These are phyloP conservation scores for Globisporangium barbulae DNA, from an alignment of 352 stramenopile genomes.

Conservation along the genomic window DNA sequence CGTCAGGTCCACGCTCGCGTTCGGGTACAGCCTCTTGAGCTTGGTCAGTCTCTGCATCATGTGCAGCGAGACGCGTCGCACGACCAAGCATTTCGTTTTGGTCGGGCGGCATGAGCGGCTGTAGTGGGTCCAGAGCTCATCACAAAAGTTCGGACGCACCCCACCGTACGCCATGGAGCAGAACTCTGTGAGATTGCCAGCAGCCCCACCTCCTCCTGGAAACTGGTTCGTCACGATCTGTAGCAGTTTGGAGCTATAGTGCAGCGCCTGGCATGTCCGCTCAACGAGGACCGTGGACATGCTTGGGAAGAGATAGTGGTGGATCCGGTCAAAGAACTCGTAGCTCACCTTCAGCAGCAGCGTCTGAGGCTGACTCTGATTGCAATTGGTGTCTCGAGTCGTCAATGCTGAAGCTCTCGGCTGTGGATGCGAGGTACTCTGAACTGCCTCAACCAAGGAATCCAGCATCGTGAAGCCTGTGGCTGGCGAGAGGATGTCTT, in stretches of 20 bases:
- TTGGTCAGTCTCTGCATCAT: neutral
- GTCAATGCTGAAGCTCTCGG: neutral
- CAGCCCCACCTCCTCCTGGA: too few species aligned
- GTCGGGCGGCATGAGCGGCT: neutral
- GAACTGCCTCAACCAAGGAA: neutral
- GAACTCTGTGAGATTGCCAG: neutral
- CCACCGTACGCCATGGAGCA: constrained; percentile 13
- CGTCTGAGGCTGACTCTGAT: neutral
- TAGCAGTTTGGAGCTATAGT: constrained; percentile 7
- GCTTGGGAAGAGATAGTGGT: constrained; percentile 13
- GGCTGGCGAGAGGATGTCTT: neutral
- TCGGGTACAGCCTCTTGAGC: constrained; percentile 2
- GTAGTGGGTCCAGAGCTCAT: constrained; percentile 13
- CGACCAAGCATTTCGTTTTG: neutral
- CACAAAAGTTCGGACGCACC: constrained; percentile 14
- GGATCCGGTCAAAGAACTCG: constrained; percentile 12
- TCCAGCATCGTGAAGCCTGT: constrained; percentile 4
- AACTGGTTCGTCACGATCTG: too few species aligned
- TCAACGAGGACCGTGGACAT: constrained; percentile 2
- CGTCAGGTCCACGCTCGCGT: constrained; percentile 7
- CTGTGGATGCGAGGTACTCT: neutral
- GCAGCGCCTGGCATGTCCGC: constrained; percentile 4
- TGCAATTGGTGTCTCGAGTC: neutral
- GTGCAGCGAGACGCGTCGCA: neutral
- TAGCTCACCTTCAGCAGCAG: neutral